Percentiles rank a stretch among this genome's conserved stretches.
Conservation (phyloP, 2,329 filamentous ascomycete species). For the Plectosphaerella plurivora region DNA sequence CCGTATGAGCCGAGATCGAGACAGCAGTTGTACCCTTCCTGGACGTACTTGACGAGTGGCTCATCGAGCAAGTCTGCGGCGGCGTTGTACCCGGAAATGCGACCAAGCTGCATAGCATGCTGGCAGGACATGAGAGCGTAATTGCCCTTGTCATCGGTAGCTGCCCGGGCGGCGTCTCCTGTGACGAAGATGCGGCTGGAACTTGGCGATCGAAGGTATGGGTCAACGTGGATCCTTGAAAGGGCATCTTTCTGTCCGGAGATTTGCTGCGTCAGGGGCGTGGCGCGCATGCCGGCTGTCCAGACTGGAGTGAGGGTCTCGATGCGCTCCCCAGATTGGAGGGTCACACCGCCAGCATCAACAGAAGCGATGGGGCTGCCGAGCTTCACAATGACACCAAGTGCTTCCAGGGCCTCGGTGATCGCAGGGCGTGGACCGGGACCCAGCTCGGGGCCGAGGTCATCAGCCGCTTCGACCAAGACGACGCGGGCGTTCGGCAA, state of each 20-base stretch:
- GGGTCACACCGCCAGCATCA: slow-evolving; percentile 16
- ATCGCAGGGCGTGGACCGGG: slow-evolving; percentile 26
- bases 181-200: slow-evolving; percentile 21
- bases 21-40: slow-evolving; percentile 24
- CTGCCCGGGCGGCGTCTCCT: slow-evolving; percentile 25
- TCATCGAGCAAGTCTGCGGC: slow-evolving; percentile 25
- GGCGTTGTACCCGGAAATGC: slow-evolving; percentile 26
- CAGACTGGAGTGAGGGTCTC: slow-evolving; percentile 26
- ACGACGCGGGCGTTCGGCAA: slow-evolving; percentile 15
- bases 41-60: slow-evolving; percentile 18
- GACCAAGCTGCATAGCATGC: slow-evolving; percentile 29
- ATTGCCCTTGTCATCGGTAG: slow-evolving; percentile 18
- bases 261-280: slow-evolving; percentile 26
- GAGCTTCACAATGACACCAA: slow-evolving; percentile 24
- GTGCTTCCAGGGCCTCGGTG: slow-evolving; percentile 18
- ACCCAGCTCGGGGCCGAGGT: slow-evolving; percentile 27
- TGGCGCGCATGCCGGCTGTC: slow-evolving; percentile 29
- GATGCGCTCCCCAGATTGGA: slow-evolving; percentile 25
- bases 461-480: slow-evolving; percentile 20
- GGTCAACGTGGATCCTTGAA: slow-evolving; percentile 22
- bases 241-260: slow-evolving; percentile 19
- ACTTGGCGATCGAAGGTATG: slow-evolving; percentile 19
- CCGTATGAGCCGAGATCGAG: slow-evolving; percentile 29
- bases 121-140: slow-evolving; percentile 32
- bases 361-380: slow-evolving; percentile 18